Conservation (phyloP, 192 early-diverging fungal genomes). For the Umbelopsis sp. region DNA sequence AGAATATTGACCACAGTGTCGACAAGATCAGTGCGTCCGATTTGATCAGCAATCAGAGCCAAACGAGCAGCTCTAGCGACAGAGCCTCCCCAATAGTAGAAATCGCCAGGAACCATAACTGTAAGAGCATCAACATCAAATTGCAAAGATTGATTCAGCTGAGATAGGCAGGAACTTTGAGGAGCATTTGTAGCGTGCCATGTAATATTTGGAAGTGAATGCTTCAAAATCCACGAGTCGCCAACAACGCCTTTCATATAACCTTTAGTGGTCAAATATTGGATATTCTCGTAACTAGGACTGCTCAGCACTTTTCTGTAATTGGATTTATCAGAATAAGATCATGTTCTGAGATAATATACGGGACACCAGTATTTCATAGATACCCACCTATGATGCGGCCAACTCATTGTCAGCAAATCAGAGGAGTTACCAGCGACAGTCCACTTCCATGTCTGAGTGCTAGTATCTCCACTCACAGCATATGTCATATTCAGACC, state of each 20-base stretch:
- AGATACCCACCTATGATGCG: conserved; percentile 45
- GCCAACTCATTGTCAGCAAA: conserved; percentile 46
- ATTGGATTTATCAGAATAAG: not conserved
- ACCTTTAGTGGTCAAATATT: conserved; percentile 53
- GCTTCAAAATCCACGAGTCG: conserved; percentile 46
- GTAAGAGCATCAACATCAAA: conserved; percentile 32
- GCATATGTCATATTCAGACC: conserved; percentile 44
- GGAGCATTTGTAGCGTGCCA: conserved; percentile 37
- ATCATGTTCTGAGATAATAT: not conserved
- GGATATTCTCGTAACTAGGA: conserved; percentile 24
- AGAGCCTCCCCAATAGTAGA: conserved; percentile 58
- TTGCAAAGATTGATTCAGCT: conserved; percentile 39
- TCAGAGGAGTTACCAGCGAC: conserved; percentile 38
- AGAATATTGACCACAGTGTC: conserved; percentile 19
- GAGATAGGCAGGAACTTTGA: conserved; percentile 22
- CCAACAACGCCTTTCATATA: conserved; percentile 48
- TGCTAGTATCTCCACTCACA: conserved; percentile 26
- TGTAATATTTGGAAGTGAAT: conserved; percentile 34
- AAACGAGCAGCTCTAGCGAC: conserved; percentile 49
- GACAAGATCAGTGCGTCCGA: conserved; percentile 33
- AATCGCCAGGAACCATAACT: conserved; percentile 38
- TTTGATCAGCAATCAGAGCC: conserved; percentile 48
- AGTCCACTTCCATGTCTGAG: conserved; percentile 34
- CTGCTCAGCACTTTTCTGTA: conserved; percentile 2
- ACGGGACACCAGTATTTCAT: conserved; percentile 2